Evolutionary conservation across 305 asterid species (phyloP), one percentile per base, ranked within the genome.

Genomic region (Stenogyne calaminthoides): DNA sequence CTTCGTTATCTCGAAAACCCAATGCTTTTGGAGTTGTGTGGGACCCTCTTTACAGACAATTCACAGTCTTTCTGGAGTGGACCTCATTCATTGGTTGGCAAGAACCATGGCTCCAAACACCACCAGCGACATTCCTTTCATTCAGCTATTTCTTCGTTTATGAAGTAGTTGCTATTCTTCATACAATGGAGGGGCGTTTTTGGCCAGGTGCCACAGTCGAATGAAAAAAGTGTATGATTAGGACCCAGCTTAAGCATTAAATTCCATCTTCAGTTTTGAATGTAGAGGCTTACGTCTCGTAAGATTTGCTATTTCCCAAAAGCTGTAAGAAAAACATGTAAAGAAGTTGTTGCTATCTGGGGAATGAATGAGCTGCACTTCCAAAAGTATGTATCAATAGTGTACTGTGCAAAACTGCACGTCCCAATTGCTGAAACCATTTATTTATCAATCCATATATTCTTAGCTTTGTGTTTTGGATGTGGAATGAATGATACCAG

Each of bases 1-100:
- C 96, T 94, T 59, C 85, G 87, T 2, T 87, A 90, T 65, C 79
- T 90, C 59, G 97, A 91, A 70, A 91, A 94, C 77, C 92, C 98
- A 12, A 75, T 58, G 88, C 89, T 84, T 72, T 77, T 86, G 77
- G 87, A 83, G 67, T 64, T 94, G 61, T 85, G 82, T 4, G 90
- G 92, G 9, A 82, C 87, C n/a, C 86, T 94, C 2, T 94, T 94
- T 79, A 64, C 85, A 2, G 90, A 87, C 72, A 78, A 80, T 56
- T 55, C 81, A 2, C 46, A 40, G 62, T 94, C 96, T 8, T 81
- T 85, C 47, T 94, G 98, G 98, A 94, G 74, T 14, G 98, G 98
- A 64, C 93, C 97, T 32, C 97, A 86, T 81, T 91, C 98, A 18
- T 76, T 94, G 81, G 83, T 81, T 34, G 78, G 75, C 36, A 78